Conservation (phyloP, 371 early-diverging fungal genomes). For the Mortierella sp. region DNA sequence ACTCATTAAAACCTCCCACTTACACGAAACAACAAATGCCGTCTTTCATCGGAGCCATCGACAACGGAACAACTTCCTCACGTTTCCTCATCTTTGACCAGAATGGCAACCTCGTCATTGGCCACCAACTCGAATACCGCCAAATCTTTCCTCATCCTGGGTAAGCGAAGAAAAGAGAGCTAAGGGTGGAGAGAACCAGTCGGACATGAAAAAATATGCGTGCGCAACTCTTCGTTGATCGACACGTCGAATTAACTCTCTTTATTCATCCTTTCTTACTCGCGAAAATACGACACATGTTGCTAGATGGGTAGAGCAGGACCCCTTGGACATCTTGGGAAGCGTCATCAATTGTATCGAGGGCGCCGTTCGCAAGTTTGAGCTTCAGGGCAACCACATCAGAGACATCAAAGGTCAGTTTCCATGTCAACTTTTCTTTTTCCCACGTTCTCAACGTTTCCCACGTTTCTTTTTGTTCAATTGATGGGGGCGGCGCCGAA, state of each 20-base stretch:
- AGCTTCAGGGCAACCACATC: slow-evolving; percentile 69
- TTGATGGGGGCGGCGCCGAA: too few relatives aligned
- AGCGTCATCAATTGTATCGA: slow-evolving; percentile 81
- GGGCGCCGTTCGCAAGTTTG: slow-evolving; percentile 76
- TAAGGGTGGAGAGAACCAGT: not conserved
- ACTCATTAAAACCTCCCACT: not conserved
- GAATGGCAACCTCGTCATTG: slow-evolving; percentile 79
- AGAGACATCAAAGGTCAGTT: slow-evolving; percentile 71
- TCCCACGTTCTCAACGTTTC: too few relatives aligned
- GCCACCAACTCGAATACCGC: slow-evolving; percentile 88
- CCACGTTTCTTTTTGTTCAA: too few relatives aligned
- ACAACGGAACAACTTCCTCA: slow-evolving; percentile 96
- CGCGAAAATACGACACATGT: not conserved
- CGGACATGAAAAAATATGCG: not conserved
- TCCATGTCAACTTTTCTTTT: not conserved
- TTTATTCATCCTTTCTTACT: slow-evolving; percentile 14
- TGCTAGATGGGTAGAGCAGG: slow-evolving; percentile 91
- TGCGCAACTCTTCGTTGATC: not conserved
- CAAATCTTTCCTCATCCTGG: slow-evolving; percentile 87
- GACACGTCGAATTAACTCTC: slow-evolving; percentile 19
- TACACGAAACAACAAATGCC: slow-evolving; percentile 36
- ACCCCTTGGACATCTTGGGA: slow-evolving; percentile 82
- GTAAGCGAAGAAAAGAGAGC: slow-evolving; percentile 51
- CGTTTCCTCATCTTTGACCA: slow-evolving; percentile 94
- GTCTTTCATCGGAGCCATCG: slow-evolving; percentile 88